Evolutionary conservation across 345 rosid genomes (phyloP), one percentile per base, ranked within the genome.

Genomic region (Populus alba): DNA sequence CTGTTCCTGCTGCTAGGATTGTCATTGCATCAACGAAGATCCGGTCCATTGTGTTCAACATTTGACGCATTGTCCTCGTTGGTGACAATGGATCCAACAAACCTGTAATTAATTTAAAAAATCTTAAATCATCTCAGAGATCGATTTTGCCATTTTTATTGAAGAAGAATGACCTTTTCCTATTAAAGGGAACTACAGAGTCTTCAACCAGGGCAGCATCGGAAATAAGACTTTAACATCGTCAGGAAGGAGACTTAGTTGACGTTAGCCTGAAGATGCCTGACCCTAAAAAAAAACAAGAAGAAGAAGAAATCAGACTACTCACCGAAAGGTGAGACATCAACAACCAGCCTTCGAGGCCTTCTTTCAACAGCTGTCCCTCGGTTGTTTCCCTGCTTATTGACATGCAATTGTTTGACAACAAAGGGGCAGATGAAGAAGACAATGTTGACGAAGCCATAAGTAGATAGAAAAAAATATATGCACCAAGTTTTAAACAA

Each of bases 261-360:
- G 45, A 41, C 45, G 45, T 41, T 41, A 10, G 12, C 12, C 12
- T 41, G 3, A 1, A 10, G 45, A 41, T 41, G 10, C 12, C 45
- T 10, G 39, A 38, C 39, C 65, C 41, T 11, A 47, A 33, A 0
- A 33, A 33, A 33, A 33, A 33, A 33, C 37, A 33, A 4, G 6
- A 3, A 33, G 37, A 33, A 4, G 37, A 0, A 33, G 37, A 3
- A 33, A 33, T 33, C 37, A 4, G 25, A 31, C 17, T 13, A 86
- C 86, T 70, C 88, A 94, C 97, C 92, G 27, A 89, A 88, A 72
- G 97, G 91, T 41, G 93, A 89, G 59, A 89, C 61, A n/a, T 90
- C 91, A 74, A 81, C 22, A 11, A 91, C 84, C 83, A 70, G 35
- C 16, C 86, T 85, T 39, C 79, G 83, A 29, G 94, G 93, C 70